Percentiles rank a stretch among this genome's conserved stretches.
Conservation (phyloP, 2,329 filamentous ascomycete species). For the Thielaviopsis ethacetica region DNA sequence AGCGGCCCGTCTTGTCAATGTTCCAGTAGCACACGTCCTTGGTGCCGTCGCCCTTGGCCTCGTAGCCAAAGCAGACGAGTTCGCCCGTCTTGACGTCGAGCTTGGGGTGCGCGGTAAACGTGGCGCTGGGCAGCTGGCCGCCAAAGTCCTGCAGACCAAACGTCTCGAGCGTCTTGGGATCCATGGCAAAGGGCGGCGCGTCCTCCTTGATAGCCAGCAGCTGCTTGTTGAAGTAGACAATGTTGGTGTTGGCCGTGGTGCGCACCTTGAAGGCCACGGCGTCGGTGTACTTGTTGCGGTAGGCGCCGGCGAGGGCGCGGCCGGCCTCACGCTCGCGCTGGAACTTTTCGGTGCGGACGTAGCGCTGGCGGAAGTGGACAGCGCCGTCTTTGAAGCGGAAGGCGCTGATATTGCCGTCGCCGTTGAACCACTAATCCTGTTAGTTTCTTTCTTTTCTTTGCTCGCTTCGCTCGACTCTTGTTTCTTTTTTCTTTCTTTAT, state of each 20-base stretch:
- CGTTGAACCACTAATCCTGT: slow-evolving; percentile 17
- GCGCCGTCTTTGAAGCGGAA: slow-evolving; percentile 20
- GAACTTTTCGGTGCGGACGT: slow-evolving; percentile 25
- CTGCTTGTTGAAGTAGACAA: slow-evolving; percentile 30
- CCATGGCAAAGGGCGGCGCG: slow-evolving; percentile 25
- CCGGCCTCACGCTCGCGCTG: slow-evolving; percentile 20
- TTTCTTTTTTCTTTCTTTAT: no score
- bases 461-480: no score
- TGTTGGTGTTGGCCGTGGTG: slow-evolving; percentile 33
- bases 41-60: slow-evolving; percentile 24
- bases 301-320: slow-evolving; percentile 21
- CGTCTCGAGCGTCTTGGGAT: slow-evolving; percentile 25
- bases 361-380: slow-evolving; percentile 20
- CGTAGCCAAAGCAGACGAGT: slow-evolving; percentile 25
- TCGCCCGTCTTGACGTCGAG: slow-evolving; percentile 24
- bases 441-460: no score
- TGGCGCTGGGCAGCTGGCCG: slow-evolving; percentile 22
- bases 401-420: slow-evolving; percentile 23
- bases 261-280: slow-evolving; percentile 18
- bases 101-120: slow-evolving; percentile 27
- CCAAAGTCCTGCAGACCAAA: slow-evolving; percentile 25
- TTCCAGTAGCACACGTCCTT: slow-evolving; percentile 23
- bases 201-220: slow-evolving; percentile 33
- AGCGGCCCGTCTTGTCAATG: slow-evolving; percentile 17
- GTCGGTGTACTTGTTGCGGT: slow-evolving; percentile 25